phyloP scores from a whole-genome alignment of 495 filamentous ascomycete genomes.

The Aspergillus taichungensis region DNA sequence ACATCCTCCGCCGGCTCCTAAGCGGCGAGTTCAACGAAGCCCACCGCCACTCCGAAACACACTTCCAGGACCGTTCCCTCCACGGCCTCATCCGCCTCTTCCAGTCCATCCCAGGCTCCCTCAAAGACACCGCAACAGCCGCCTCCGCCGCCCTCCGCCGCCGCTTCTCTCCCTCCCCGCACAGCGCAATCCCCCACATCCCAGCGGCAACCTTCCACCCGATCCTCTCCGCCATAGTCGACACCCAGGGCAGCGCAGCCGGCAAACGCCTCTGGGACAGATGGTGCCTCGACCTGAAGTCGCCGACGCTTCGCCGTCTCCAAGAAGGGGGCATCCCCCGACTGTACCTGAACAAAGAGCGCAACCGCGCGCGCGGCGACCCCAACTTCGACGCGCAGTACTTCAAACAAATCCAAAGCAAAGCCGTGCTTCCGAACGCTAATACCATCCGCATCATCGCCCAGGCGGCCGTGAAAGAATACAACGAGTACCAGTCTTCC shows the following conservation, averaged over 20 bases:
- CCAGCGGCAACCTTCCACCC: constrained; percentile 36
- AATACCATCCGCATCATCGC: constrained; percentile 36
- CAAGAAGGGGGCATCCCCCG: constrained; percentile 23
- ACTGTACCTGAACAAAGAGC: constrained; percentile 16
- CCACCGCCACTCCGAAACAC: constrained; percentile 6
- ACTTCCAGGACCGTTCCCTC: constrained; percentile 24
- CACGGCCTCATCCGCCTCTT: constrained; percentile 19
- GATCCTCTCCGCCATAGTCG: constrained; percentile 40
- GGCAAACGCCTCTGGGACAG: constrained; percentile 32
- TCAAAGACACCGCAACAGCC: constrained; percentile 10
- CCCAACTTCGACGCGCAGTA: constrained; percentile 24
- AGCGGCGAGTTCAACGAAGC: constrained; percentile 25
- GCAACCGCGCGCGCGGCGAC: constrained; percentile 14
- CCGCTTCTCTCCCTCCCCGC: constrained; percentile 8
- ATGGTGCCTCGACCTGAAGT: constrained; percentile 31
- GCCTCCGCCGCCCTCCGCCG: constrained; percentile 8
- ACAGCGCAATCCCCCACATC: constrained; percentile 17
- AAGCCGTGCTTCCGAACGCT: constrained; percentile 25
- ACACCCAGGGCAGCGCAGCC: constrained; percentile 31
- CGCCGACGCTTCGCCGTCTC: constrained; percentile 14
- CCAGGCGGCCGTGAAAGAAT: constrained; percentile 28
- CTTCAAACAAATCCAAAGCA: constrained; percentile 16
- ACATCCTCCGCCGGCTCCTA: constrained; percentile 24
- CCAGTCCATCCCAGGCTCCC: constrained; percentile 18
- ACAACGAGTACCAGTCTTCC: constrained; percentile 2